Evolutionary conservation across 495 filamentous ascomycete genomes (phyloP).

Genomic region (Lasiosphaeris hirsuta): DNA sequence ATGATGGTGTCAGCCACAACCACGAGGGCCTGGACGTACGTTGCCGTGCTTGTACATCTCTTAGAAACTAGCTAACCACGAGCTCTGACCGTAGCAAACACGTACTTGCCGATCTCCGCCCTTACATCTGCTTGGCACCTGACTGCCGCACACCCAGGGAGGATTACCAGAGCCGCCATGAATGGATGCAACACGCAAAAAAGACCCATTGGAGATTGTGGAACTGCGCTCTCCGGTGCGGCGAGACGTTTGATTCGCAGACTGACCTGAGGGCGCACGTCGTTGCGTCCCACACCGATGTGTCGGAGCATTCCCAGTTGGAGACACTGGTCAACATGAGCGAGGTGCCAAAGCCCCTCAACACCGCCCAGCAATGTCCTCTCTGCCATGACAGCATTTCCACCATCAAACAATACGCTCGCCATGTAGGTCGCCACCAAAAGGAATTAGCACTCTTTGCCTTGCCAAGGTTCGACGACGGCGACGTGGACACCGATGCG

Average conservation of each 20-base stretch:
- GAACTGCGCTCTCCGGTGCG: neutral
- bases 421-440: conserved; percentile 15
- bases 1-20: conserved; percentile 26
- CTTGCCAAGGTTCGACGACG: neutral
- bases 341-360: neutral
- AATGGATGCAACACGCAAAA: conserved; percentile 18
- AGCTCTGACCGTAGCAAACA: conserved; percentile 22
- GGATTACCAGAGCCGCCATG: conserved; percentile 7
- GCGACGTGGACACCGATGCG: no score
- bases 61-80: neutral
- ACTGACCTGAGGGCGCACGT: neutral
- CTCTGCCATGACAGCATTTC: neutral
- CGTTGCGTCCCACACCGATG: neutral
- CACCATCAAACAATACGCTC: conserved; percentile 6
- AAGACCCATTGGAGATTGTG: conserved; percentile 13
- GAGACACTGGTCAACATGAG: neutral
- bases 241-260: neutral
- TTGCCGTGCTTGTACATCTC: neutral
- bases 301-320: neutral
- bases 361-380: neutral
- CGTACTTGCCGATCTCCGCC: conserved; percentile 30
- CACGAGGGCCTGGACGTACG: conserved; percentile 34
- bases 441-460: conserved; percentile 12
- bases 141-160: conserved; percentile 12
- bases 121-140: conserved; percentile 29